Evolutionary conservation across 202 grass and related monocot genomes (phyloP).

Genomic region (Alloteropsis angusta): DNA sequence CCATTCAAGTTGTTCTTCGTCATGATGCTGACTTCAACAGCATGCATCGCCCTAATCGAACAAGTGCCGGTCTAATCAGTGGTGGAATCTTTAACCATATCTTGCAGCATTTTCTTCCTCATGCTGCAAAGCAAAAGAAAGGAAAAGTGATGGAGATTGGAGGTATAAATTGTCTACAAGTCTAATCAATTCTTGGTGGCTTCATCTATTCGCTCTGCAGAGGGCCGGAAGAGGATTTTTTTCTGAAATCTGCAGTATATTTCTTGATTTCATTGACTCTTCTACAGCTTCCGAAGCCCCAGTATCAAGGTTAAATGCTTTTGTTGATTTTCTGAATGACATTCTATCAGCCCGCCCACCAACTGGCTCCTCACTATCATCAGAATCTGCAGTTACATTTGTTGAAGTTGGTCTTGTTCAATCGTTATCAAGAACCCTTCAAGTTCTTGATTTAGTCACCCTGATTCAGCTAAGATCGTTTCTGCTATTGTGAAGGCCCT

Average conservation of each 20-base stretch:
- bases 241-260: slow-evolving; percentile 72
- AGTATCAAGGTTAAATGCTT: slow-evolving; percentile 59
- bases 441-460: slow-evolving; percentile 81
- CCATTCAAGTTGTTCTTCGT: slow-evolving; percentile 82
- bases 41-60: slow-evolving; percentile 32
- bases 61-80: slow-evolving; percentile 19
- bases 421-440: slow-evolving; percentile 54
- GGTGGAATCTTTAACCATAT: slow-evolving; percentile 81
- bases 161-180: slow-evolving; percentile 77
- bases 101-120: slow-evolving; percentile 75
- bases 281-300: slow-evolving; percentile 41
- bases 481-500: slow-evolving; percentile 77
- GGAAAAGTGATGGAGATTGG: slow-evolving; percentile 86
- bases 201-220: slow-evolving; percentile 81
- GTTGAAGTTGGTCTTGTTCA: slow-evolving; percentile 82
- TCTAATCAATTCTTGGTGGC: slow-evolving; percentile 94
- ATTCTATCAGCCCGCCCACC: slow-evolving; percentile 91
- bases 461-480: slow-evolving; percentile 88
- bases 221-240: slow-evolving; percentile 84
- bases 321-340: slow-evolving; percentile 91
- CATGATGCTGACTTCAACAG: slow-evolving; percentile 70
- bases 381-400: slow-evolving; percentile 86
- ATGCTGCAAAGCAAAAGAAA: slow-evolving; percentile 72
- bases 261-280: slow-evolving; percentile 57
- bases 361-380: slow-evolving; percentile 75